A percentile compares a stretch with the other conserved stretches of the same genome.
Conservation (phyloP, 495 filamentous ascomycete species). For the Podospora pseudopauciseta region DNA sequence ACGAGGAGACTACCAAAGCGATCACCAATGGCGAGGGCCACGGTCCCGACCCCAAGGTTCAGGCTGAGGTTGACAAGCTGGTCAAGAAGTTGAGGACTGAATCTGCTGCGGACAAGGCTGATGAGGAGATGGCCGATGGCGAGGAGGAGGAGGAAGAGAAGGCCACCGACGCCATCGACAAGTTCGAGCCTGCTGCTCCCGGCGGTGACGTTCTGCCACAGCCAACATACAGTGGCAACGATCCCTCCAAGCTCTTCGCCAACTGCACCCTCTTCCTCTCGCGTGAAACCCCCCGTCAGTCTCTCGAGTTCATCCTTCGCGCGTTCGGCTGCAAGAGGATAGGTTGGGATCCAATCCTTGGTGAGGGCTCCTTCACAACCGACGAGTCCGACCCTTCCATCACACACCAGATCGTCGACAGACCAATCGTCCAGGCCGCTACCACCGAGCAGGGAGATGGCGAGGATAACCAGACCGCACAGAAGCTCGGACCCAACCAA, state of each 20-base stretch:
- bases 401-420: conserved; percentile 94
- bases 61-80: conserved; percentile 54
- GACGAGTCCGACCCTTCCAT: conserved; percentile 82
- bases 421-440: conserved; percentile 63
- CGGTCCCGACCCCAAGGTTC: conserved; percentile 49
- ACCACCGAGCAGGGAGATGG: conserved; percentile 55
- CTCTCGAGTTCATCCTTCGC: conserved; percentile 89
- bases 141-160: conserved; percentile 49
- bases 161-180: conserved; percentile 70
- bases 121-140: conserved; percentile 43
- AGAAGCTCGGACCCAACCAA: conserved; percentile 51
- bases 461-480: conserved; percentile 54
- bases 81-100: conserved; percentile 49
- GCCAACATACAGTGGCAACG: conserved; percentile 58
- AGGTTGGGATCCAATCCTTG: conserved; percentile 85
- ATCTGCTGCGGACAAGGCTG: conserved; percentile 40
- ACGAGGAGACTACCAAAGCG: conserved; percentile 46
- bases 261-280: conserved; percentile 90
- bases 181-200: conserved; percentile 72
- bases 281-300: conserved; percentile 83
- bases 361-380: conserved; percentile 87
- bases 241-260: conserved; percentile 69
- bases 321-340: conserved; percentile 95
- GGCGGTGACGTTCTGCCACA: conserved; percentile 86
- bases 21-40: conserved; percentile 49